Percentiles rank a stretch among this genome's conserved stretches.
phyloP scores from a whole-genome alignment of 345 rosid genomes.

The Mangifera indica region DNA sequence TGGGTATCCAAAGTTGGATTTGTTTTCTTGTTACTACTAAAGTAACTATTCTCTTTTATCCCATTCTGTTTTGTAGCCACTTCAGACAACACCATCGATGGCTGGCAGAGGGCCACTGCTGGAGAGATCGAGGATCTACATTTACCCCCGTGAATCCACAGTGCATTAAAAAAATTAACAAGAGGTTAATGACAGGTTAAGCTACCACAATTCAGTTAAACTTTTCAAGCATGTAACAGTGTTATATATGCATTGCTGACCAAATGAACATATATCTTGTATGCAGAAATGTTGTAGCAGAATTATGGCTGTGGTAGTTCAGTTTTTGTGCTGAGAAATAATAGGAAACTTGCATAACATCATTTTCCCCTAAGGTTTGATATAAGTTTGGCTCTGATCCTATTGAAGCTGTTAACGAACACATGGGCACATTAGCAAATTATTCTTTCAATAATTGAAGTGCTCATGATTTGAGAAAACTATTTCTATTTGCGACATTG shows the following conservation, averaged over 20 bases:
- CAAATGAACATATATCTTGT: neutral
- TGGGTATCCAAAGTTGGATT: slow-evolving; percentile 17
- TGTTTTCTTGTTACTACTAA: neutral
- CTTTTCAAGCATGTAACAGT: neutral
- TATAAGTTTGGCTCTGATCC: too few relatives aligned
- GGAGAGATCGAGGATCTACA: neutral
- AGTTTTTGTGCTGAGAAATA: too few relatives aligned
- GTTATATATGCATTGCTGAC: neutral
- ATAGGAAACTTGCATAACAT: too few relatives aligned
- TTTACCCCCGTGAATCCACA: slow-evolving; percentile 11
- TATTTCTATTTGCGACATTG: neutral
- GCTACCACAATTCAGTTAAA: neutral
- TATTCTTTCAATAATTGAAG: neutral
- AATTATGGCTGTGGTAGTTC: too few relatives aligned
- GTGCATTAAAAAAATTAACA: neutral
- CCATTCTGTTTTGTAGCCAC: neutral
- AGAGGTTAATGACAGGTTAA: neutral
- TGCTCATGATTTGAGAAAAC: neutral
- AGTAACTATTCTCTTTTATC: neutral
- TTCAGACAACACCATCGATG: neutral
- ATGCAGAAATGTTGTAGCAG: neutral
- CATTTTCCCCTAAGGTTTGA: too few relatives aligned
- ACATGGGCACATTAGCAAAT: too few relatives aligned
- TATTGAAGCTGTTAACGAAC: neutral
- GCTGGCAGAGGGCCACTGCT: neutral